phyloP scores from a whole-genome alignment of 2,329 filamentous ascomycete species.

The Aspergillus sp. region DNA sequence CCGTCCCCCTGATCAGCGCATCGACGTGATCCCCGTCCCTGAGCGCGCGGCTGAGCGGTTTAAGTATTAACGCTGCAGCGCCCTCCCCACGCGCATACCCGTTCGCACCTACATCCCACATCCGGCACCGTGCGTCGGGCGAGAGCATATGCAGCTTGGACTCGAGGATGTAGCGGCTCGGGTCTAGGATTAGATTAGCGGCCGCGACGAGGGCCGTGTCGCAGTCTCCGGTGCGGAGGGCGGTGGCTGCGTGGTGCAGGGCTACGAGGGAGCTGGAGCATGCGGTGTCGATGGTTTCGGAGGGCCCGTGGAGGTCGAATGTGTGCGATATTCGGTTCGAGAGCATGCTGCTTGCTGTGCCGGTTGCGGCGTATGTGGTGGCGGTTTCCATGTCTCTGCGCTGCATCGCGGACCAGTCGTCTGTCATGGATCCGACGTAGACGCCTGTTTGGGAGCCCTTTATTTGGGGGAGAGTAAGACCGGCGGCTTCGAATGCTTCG shows the following conservation, averaged over 20 bases:
- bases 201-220: conserved; percentile 21
- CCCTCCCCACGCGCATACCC: conserved; percentile 9
- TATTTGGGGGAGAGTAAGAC: background rate
- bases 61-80: background rate
- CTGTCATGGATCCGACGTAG: background rate
- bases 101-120: background rate
- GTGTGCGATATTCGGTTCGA: conserved; percentile 32
- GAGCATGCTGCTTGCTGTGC: background rate
- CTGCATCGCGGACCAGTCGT: background rate
- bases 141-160: conserved; percentile 35
- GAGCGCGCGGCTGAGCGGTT: background rate
- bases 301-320: conserved; percentile 39
- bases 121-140: conserved; percentile 21
- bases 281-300: conserved; percentile 30
- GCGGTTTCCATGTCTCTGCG: background rate
- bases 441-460: background rate
- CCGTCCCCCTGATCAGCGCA: background rate
- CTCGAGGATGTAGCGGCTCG: conserved; percentile 16
- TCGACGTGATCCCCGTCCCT: background rate
- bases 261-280: conserved; percentile 41
- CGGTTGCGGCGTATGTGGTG: background rate
- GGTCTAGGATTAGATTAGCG: conserved; percentile 20
- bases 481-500: conserved; percentile 25
- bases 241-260: conserved; percentile 38
- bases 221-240: conserved; percentile 20